These are phyloP conservation scores for Fusarium miscanthi DNA, from an alignment of 2,329 filamentous ascomycete species.

Conservation along the genomic window DNA sequence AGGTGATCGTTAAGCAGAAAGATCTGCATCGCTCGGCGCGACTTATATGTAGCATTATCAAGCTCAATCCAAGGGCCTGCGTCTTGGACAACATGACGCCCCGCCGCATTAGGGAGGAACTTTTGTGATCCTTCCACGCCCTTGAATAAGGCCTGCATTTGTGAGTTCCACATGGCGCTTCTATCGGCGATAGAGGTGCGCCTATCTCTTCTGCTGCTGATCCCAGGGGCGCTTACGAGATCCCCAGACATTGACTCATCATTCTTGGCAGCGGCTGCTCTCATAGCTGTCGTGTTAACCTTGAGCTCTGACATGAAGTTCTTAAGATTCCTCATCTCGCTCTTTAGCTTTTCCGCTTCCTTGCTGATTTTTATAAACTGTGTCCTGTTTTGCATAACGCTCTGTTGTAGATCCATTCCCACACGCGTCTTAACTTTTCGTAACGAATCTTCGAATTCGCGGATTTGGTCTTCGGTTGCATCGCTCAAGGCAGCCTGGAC, in stretches of 20 bases:
- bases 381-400: slow-evolving; percentile 94
- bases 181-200: slow-evolving; percentile 86
- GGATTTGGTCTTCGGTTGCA: slow-evolving; percentile 87
- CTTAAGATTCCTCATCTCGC: slow-evolving; percentile 90
- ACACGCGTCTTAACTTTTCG: slow-evolving; percentile 82
- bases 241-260: slow-evolving; percentile 63
- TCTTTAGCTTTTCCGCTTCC: slow-evolving; percentile 96
- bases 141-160: slow-evolving; percentile 87
- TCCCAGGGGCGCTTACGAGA: slow-evolving; percentile 51
- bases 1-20: slow-evolving; percentile 95
- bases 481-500: slow-evolving; percentile 80
- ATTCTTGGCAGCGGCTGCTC: slow-evolving; percentile 66
- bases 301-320: slow-evolving; percentile 95
- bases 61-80: slow-evolving; percentile 95
- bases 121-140: slow-evolving; percentile 98
- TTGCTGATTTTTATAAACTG: slow-evolving; percentile 99
- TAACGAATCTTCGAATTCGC: slow-evolving; percentile 80
- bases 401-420: slow-evolving; percentile 88
- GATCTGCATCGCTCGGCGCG: slow-evolving; percentile 86
- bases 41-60: slow-evolving; percentile 97
- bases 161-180: slow-evolving; percentile 74
- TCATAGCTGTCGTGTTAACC: slow-evolving; percentile 75
- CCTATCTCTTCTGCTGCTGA: slow-evolving; percentile 81
- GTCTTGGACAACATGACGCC: slow-evolving; percentile 94
- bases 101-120: slow-evolving; percentile 88